Evolutionary conservation across 2,329 filamentous ascomycete genomes (phyloP), one percentile per base, ranked within the genome.

Genomic region (Diplodia scrobiculata): DNA sequence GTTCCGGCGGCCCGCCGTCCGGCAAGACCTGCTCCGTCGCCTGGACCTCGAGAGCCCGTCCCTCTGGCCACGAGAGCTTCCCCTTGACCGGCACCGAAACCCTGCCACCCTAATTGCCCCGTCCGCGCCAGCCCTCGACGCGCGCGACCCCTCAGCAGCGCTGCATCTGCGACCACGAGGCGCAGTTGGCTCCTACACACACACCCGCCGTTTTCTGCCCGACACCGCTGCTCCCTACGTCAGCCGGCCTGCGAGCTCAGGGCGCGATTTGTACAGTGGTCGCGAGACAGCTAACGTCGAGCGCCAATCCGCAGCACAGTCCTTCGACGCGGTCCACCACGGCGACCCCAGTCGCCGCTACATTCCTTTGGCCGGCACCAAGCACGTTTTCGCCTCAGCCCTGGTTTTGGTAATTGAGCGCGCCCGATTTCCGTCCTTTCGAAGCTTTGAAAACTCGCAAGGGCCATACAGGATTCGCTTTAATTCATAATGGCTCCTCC

Each of bases 401-500:
- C 75, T 76, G 73, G 74, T 72, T 73, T 74, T 74, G 74, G 74
- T 76, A 76, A 74, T 73, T 72, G 70, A 72, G 69, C 73, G 73
- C 74, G 72, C 51, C 41, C 36, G 29, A 34, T 47, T 19, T 47
- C 47, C 58, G 58, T 62, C 41, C 58, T 50, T 62, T 51, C 50
- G 41, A 63, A 38, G 53, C 48, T 50, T 58, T 60, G 62, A 52
- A 58, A 62, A 45, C 51, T 58, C 63, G 55, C 63, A 55, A 65
- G 63, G 63, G 63, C 63, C 45, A 58, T 50, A 55, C 51, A 48
- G 63, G 64, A 60, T 66, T 68, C 66, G 67, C 68, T 70, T 72
- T 91, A 92, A 92, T 92, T 84, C 86, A 92, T 94, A 92, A 96
- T 97, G 92, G 90, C 91, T 84, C 91, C 86, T 81, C 77, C 82